Conservation (phyloP, 2,329 filamentous ascomycete genomes). For the Hymenoscyphus linearis region DNA sequence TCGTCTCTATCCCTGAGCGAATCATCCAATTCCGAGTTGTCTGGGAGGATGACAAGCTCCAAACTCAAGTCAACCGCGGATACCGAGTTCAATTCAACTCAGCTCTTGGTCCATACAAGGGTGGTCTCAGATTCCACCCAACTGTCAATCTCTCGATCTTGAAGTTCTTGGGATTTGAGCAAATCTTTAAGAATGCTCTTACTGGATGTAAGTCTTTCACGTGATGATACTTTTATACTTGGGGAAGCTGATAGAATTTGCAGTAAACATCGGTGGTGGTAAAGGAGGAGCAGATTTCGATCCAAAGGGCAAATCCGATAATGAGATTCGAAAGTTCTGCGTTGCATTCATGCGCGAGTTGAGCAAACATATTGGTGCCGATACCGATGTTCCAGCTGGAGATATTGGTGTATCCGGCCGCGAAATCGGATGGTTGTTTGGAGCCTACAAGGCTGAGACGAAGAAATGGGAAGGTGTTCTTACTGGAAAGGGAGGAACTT, state of each 20-base stretch:
- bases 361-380: conserved; percentile 89
- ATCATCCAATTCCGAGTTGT: conserved; percentile 95
- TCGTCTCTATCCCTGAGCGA: conserved; percentile 88
- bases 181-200: conserved; percentile 99
- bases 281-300: conserved; percentile 99
- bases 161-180: conserved; percentile 98
- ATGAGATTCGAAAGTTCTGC: conserved; percentile 97
- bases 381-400: conserved; percentile 93
- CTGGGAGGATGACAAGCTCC: conserved; percentile 91
- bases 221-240: conserved; percentile 3
- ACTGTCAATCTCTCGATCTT: conserved; percentile 75
- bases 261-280: conserved; percentile 90
- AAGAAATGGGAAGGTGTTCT: conserved; percentile 95
- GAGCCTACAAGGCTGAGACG: conserved; percentile 80
- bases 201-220: conserved; percentile 68
- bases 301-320: conserved; percentile 96
- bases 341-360: conserved; percentile 94
- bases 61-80: conserved; percentile 87
- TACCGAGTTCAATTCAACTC: conserved; percentile 99
- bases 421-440: conserved; percentile 93
- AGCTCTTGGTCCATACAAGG: conserved; percentile 95
- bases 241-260: conserved; percentile 7
- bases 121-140: conserved; percentile 91
- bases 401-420: conserved; percentile 92
- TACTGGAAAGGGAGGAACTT: conserved; percentile 88